A percentile compares a stretch with the other conserved stretches of the same genome.
Conservation (phyloP, 768 basidiomycete genomes). For the Mycena maculata region DNA sequence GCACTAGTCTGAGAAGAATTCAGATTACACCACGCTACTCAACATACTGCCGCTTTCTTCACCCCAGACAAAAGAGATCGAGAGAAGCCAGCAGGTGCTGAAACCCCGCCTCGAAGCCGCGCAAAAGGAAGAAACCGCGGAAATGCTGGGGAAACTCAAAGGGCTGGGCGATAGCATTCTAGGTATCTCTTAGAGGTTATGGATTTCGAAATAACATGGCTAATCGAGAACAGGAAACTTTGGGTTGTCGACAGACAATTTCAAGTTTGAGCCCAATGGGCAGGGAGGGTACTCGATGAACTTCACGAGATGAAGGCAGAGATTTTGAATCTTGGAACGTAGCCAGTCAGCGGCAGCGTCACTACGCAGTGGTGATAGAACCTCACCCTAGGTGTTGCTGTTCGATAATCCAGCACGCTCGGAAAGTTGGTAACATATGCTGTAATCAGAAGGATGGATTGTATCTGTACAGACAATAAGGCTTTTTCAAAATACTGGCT, state of each 20-base stretch:
- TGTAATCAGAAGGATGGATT: too few species aligned
- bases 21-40: conserved; percentile 85
- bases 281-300: conserved; percentile 97
- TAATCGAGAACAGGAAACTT: conserved; percentile 76
- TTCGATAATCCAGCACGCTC: too few species aligned
- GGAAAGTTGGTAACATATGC: too few species aligned
- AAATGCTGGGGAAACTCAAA: conserved; percentile 95
- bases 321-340: too few species aligned
- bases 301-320: conserved; percentile 64
- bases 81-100: conserved; percentile 62
- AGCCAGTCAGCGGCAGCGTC: too few species aligned
- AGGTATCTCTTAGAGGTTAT: conserved; percentile 59
- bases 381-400: too few species aligned
- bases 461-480: too few species aligned
- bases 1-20: not conserved
- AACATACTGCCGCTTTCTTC: conserved; percentile 69
- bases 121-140: conserved; percentile 87
- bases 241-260: conserved; percentile 95
- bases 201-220: not conserved
- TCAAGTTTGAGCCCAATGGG: conserved; percentile 94
- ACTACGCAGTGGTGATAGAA: too few species aligned
- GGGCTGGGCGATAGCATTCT: conserved; percentile 91
- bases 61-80: conserved; percentile 59
- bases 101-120: conserved; percentile 79
- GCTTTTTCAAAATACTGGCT: too few species aligned